Base-by-base conservation (phyloP, 306 rosid genomes). In the Morella rubra region DNA sequence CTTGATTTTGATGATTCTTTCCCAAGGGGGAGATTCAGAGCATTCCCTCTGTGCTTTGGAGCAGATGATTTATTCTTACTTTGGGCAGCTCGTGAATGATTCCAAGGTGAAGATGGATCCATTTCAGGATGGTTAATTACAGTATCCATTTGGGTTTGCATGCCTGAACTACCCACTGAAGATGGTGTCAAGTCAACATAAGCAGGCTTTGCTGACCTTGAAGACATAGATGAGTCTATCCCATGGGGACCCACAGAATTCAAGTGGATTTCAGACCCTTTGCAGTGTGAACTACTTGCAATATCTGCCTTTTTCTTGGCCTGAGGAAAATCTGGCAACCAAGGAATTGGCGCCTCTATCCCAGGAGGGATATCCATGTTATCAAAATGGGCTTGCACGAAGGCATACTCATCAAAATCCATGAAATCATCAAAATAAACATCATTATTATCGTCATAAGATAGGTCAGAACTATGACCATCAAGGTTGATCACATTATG, bases 271-370 rank as follows among this genome's bases (percentile, higher is more conserved):
- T 73, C 79, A 74, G 53, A 65, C 67, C 60, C 72, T 40, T 79
- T 58, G 69, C 67, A 46, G 73, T 67, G 79, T 32, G 85, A 81
- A 79, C 72, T 82, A 84, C 71, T 79, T 79, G 59, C 89, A 81
- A 76, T 45, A 75, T 52, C 44, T 58, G 71, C 16, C 10, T 80
- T 77, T 32, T 81, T 69, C 11, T 51, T 70, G 77, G 54, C 78
- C 49, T 64, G 47, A 52, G 79, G 71, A 86, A 73, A 76, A 70
- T 81, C 85, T 4, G 82, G 53, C 79, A 90, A 20, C 93, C 89
- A 90, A 80, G 96, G 96, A 75, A 93, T 79, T 0, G 97, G 85
- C 52, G 90, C 93, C 86, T 93, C 98, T 73, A 93, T 79, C 60
- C 87, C 97, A 7, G 97, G 72, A 78, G 98, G 97, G 72, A 91